These are phyloP conservation scores for Lecanicillium sp. DNA, from an alignment of 2,329 filamentous ascomycete genomes.

Conservation along the genomic window DNA sequence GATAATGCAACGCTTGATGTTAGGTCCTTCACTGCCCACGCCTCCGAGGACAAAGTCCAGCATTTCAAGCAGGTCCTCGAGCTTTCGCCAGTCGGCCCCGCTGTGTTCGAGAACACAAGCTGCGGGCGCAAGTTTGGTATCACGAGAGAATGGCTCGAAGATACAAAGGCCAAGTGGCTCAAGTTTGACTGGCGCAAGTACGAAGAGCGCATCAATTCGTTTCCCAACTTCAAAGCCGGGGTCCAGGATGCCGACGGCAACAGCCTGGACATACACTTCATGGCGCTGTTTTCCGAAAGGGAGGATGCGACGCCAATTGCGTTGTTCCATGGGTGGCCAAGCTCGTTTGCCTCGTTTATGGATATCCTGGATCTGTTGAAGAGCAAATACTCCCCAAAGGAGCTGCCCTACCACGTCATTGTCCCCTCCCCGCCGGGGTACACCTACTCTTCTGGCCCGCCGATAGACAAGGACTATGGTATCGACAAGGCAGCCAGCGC, in stretches of 20 bases:
- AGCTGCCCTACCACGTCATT: constrained; percentile 51
- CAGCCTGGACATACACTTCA: constrained; percentile 43
- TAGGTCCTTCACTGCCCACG: constrained; percentile 32
- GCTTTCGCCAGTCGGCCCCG: constrained; percentile 41
- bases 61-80: constrained; percentile 41
- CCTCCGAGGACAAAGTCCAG: constrained; percentile 37
- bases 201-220: constrained; percentile 35
- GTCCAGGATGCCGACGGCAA: constrained; percentile 31
- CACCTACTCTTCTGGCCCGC: constrained; percentile 42
- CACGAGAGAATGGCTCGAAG: constrained; percentile 37
- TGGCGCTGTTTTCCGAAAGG: constrained; percentile 47
- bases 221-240: constrained; percentile 39
- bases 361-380: constrained; percentile 40
- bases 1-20: constrained; percentile 5
- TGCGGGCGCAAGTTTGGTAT: constrained; percentile 38
- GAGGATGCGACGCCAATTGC: constrained; percentile 43
- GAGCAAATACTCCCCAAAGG: constrained; percentile 41
- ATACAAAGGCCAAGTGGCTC: constrained; percentile 37
- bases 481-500: constrained; percentile 28
- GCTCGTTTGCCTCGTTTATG: constrained; percentile 50
- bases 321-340: constrained; percentile 52
- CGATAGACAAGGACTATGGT: constrained; percentile 35
- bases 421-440: constrained; percentile 51
- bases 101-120: constrained; percentile 43
- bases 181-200: constrained; percentile 41